These are phyloP conservation scores for Heliamphora exappendiculata DNA, from an alignment of 148 eudicot species.

Conservation along the genomic window DNA sequence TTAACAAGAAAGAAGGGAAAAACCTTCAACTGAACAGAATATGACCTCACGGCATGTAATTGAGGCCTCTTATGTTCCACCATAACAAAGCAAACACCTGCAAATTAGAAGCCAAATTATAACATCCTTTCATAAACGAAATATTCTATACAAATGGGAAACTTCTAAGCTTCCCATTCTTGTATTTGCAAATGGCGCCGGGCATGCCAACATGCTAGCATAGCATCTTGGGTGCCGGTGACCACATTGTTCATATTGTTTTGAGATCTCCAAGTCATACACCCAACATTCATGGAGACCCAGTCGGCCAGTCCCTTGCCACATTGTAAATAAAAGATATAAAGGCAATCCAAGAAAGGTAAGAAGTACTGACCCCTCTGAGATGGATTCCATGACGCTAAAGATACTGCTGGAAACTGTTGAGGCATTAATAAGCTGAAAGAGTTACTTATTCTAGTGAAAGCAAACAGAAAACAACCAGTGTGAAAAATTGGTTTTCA, in stretches of 20 bases:
- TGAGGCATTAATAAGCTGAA: constrained; percentile 16
- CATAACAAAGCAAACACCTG: constrained; percentile 15
- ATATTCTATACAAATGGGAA: not conserved
- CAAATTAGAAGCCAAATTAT: not conserved
- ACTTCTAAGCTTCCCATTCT: not conserved
- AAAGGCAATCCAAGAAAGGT: not conserved
- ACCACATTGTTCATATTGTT: not conserved
- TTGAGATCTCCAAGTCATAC: not conserved
- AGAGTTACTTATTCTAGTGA: not conserved
- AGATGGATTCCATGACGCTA: constrained; percentile 17
- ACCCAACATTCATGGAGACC: not conserved
- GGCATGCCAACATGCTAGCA: not conserved
- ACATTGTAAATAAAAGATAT: not conserved
- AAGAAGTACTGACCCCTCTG: constrained; percentile 13
- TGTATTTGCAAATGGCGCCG: not conserved
- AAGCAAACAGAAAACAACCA: not conserved
- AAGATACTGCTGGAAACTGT: constrained; percentile 10
- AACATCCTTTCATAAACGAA: not conserved
- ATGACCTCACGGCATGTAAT: constrained; percentile 6
- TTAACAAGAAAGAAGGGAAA: not conserved
- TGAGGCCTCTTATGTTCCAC: constrained; percentile 5
- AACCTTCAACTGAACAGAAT: constrained; percentile 22
- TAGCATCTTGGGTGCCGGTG: not conserved
- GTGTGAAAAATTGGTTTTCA: not conserved
- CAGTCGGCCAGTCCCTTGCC: not conserved